phyloP scores from a whole-genome alignment of 805 yeast genomes.

The Barnettozyma californica region DNA sequence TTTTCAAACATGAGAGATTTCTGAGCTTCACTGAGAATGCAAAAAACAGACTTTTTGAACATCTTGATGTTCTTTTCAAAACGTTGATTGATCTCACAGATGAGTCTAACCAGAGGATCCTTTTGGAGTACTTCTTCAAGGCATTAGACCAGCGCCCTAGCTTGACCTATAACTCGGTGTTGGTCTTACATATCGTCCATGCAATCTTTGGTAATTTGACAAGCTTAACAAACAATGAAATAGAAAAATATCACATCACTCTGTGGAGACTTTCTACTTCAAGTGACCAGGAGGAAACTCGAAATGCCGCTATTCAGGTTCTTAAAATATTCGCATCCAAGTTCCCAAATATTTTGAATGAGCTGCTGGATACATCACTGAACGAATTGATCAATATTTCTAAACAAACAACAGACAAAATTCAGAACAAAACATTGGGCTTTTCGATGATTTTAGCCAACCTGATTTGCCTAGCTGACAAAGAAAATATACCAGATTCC shows the following conservation, averaged over 20 bases:
- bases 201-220: constrained; percentile 28
- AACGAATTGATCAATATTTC: constrained; percentile 31
- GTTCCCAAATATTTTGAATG: constrained; percentile 33
- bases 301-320: constrained; percentile 36
- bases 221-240: constrained; percentile 18
- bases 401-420: constrained; percentile 21
- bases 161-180: constrained; percentile 5
- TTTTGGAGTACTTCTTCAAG: constrained; percentile 23
- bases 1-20: constrained; percentile 26
- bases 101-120: constrained; percentile 30
- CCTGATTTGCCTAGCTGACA: constrained; percentile 29
- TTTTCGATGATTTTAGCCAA: constrained; percentile 34
- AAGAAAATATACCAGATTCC: constrained; percentile 40
- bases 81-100: constrained; percentile 23
- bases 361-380: constrained; percentile 31
- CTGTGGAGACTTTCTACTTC: constrained; percentile 34
- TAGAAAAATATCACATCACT: constrained; percentile 23
- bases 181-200: constrained; percentile 20
- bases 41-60: constrained; percentile 15
- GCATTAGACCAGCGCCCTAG: constrained; percentile 8
- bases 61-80: constrained; percentile 23
- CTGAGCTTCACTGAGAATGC: constrained; percentile 15
- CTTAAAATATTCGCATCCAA: constrained; percentile 28
- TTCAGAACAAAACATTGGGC: constrained; percentile 33
- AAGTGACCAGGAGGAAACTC: constrained; percentile 34